phyloP scores from a whole-genome alignment of 1,284 basidiomycete genomes.

The Ceraceosorus guamensis region DNA sequence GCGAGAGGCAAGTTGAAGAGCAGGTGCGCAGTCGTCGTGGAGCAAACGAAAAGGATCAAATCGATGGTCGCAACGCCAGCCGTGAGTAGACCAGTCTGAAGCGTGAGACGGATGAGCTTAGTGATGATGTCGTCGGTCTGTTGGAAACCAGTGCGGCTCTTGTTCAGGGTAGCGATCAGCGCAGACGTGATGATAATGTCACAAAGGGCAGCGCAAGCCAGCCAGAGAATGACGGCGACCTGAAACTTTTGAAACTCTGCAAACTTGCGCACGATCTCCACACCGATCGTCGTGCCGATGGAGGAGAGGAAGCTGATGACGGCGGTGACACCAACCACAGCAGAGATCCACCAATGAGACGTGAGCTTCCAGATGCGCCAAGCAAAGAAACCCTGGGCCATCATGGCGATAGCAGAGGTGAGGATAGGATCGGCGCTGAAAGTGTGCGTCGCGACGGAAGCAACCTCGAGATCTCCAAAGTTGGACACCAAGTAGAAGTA shows the following conservation, averaged over 20 bases:
- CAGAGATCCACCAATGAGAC: slow-evolving; percentile 18
- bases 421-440: slow-evolving; percentile 34
- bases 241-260: slow-evolving; percentile 37
- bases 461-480: slow-evolving; percentile 32
- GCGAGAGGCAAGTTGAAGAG: slow-evolving; percentile 41
- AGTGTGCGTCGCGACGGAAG: slow-evolving; percentile 19
- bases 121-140: slow-evolving; percentile 42
- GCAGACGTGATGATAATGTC: slow-evolving; percentile 33
- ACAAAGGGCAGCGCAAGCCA: slow-evolving; percentile 33
- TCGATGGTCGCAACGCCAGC: slow-evolving; percentile 34
- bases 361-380: slow-evolving; percentile 39
- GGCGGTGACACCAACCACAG: slow-evolving; percentile 20
- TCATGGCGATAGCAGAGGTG: slow-evolving; percentile 35
- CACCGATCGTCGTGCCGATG: slow-evolving; percentile 35
- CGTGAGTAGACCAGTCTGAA: slow-evolving; percentile 41
- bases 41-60: slow-evolving; percentile 34
- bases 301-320: slow-evolving; percentile 26
- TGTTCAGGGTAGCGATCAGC: slow-evolving; percentile 35
- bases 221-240: slow-evolving; percentile 41
- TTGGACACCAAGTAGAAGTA: slow-evolving; percentile 35
- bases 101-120: slow-evolving; percentile 35
- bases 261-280: slow-evolving; percentile 28
- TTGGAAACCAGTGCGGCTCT: slow-evolving; percentile 39
- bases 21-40: slow-evolving; percentile 32
- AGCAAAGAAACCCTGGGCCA: slow-evolving; percentile 41